Evolutionary conservation across 257 asterid species (phyloP), one percentile per base, ranked within the genome.

Genomic region (Solanum rostratum): DNA sequence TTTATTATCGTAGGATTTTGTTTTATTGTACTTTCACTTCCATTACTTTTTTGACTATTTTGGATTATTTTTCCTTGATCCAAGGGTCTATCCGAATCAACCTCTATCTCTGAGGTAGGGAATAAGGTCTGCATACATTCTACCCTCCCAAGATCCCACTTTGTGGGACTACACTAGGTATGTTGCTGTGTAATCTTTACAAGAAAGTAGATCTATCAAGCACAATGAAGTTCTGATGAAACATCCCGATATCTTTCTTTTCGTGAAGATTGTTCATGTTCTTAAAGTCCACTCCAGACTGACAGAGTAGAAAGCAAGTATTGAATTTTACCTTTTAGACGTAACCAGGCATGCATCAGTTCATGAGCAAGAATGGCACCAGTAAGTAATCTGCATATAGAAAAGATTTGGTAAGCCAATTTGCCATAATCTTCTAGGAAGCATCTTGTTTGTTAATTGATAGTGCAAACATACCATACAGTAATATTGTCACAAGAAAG

Each of bases 321-420:
- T 18, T 43, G 6, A 11, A 57, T 70, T 29, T 78, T 86, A 95
- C 99, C 99, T 68, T 93, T 95, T 18, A 97, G 97, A 22, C 98
- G 97, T 80, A 97, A 80, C 99, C 99, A 97, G 86, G 94, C 99
- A 45, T 97, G 99, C 99, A 97, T 97, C 80, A 95, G 84, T 91
- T 97, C 99, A 33, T 97, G 99, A 27, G 99, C 98, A 50, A 97
- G 98, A 86, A 95, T 95, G 55, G 98, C 99, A 71, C 99, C 99
- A 15, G 98, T 97, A 54, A 97, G 92, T 83, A 95, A 90, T 88
- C 99, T 97, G 97, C 89, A 88, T 22, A 83, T 82, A 79, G 79
- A 81, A 73, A 73, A 59, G 74, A 13, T 57, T 29, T 80, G 66
- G 49, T 41, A 59, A 66, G 54, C 82, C 18, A 16, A 50, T 50